Base-by-base conservation (phyloP, 495 filamentous ascomycete genomes). In the Hyaloscypha bicolor region DNA sequence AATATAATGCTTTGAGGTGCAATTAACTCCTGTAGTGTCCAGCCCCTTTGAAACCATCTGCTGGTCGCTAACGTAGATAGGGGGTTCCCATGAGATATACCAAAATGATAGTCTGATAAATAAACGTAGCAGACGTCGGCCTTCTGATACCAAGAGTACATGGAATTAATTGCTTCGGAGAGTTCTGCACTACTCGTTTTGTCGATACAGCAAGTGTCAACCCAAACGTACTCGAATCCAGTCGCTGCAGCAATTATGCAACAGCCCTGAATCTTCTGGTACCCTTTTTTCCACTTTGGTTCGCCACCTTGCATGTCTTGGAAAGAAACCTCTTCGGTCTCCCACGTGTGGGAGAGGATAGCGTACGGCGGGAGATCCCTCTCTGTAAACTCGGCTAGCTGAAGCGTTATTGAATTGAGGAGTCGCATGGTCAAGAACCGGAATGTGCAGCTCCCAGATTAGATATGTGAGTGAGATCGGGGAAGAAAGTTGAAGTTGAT, bases 131-230 rank as follows among this genome's bases (percentile, higher is more conserved):
- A 75, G 19, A 71, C 30, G 11, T 12, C 59, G 2, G 71, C 63
- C 4, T 63, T 51, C n/a, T 63, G n/a, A 63, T 63, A 63, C 60
- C 60, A 63, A 12, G 25, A 14, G 59, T 56, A 80, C 75, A 80
- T 80, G 31, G 72, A 75, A 62, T 80, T 80, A 33, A 80, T 76
- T 4, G 78, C 70, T 55, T 79, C 77, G 19, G 67, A 70, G 1
- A 80, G 68, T 62, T 79, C 76, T 1, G 76, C 76, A 60, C 60
- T 63, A 33, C 48, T 63, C 22, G 60, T 63, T 35, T 63, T 63
- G 29, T 63, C 60, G 39, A 63, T 79, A 57, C 78, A 79, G 66
- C 75, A 79, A 6, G 78, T 80, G 63, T 80, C 78, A 9, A 80
- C 64, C 78, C 77, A 80, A 0, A 71, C 65, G 66, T 72, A 80